Percentiles rank a stretch among this genome's conserved stretches.
These are phyloP conservation scores for Tolypocladium guangdongense DNA, from an alignment of 2,329 filamentous ascomycete genomes.

Conservation along the genomic window DNA sequence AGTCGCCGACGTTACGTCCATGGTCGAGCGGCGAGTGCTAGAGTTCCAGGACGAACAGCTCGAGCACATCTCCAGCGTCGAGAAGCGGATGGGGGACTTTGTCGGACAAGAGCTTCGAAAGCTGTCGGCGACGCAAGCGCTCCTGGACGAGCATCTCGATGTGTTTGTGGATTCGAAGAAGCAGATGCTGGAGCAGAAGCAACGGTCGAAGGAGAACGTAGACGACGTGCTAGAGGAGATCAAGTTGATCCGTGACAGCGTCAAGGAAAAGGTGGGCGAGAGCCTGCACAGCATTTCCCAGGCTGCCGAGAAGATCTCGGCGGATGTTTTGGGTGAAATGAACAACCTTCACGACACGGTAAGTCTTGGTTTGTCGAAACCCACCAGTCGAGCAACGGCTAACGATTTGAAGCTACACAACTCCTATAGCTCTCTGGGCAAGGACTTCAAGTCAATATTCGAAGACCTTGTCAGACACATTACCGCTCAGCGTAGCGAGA, in stretches of 20 bases:
- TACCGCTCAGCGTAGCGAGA: slow-evolving; percentile 64
- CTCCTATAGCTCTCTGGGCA: slow-evolving; percentile 74
- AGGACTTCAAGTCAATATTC: slow-evolving; percentile 78
- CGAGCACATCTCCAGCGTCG: slow-evolving; percentile 55
- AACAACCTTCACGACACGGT: slow-evolving; percentile 63
- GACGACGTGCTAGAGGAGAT: slow-evolving; percentile 88
- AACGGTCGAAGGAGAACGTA: slow-evolving; percentile 70
- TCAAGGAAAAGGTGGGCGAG: slow-evolving; percentile 76
- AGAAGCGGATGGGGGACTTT: slow-evolving; percentile 64
- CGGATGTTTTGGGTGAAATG: slow-evolving; percentile 79
- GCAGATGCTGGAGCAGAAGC: slow-evolving; percentile 57
- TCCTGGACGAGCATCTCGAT: slow-evolving; percentile 58
- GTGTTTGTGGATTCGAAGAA: slow-evolving; percentile 57
- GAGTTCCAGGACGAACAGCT: slow-evolving; percentile 65
- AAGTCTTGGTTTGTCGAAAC: slow-evolving; percentile 19
- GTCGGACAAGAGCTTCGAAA: slow-evolving; percentile 64
- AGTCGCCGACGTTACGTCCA: slow-evolving; percentile 63
- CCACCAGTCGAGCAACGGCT: neutral
- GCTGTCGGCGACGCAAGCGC: slow-evolving; percentile 56
- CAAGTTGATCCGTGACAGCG: slow-evolving; percentile 74
- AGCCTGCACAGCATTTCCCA: slow-evolving; percentile 73
- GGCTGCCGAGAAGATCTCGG: slow-evolving; percentile 79
- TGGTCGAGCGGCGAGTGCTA: slow-evolving; percentile 66
- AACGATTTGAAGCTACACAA: slow-evolving; percentile 50
- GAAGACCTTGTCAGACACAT: slow-evolving; percentile 70